Evolutionary conservation across 1,284 basidiomycete genomes (phyloP), one percentile per base, ranked within the genome.

Genomic region (Ustilago xerochloae): DNA sequence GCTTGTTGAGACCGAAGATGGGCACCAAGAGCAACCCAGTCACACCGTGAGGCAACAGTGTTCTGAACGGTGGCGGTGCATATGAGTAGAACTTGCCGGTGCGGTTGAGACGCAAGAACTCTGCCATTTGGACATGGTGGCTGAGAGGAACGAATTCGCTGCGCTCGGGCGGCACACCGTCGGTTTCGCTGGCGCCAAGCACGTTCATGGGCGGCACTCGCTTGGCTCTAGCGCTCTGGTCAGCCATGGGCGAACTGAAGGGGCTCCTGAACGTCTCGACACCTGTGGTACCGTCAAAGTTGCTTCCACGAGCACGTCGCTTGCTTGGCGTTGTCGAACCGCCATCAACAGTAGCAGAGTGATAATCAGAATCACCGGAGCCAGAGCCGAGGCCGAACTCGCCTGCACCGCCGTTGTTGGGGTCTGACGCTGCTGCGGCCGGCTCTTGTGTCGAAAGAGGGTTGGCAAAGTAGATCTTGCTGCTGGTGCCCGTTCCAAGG

Each of bases 1-100:
- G 90, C 85, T 94, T 93, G 86, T 97, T 93, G 57, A 97, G 90
- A 70, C 95, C 95, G 85, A 93, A 95, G 50, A 97, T 92, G 1
- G 94, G 95, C 18, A 96, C 81, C 18, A 79, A 39, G 13, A 83
- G 67, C 33, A 80, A 29, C 32, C 73, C 68, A 6, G 66, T 68
- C 22, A 70, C 74, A 22, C 70, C 75, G 6, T 45, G 39, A 8
- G 82, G 81, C 51, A 83, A 64, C 50, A 83, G 64, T 45, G 77
- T 75, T 36, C 75, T 66, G 54, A 83, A 76, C 7, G 77, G 77
- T 16, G 66, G 62, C 8, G 82, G 80, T 22, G 70, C 71, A 33
- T 68, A 75, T 15, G 75, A 65, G 47, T 75, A 80, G 48, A 75
- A 83, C 56, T 68, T 74, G 18, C 78, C 78, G 4, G 73, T 69